These are phyloP conservation scores for Kwoniella heveanensis DNA, from an alignment of 768 basidiomycete species.

Conservation along the genomic window DNA sequence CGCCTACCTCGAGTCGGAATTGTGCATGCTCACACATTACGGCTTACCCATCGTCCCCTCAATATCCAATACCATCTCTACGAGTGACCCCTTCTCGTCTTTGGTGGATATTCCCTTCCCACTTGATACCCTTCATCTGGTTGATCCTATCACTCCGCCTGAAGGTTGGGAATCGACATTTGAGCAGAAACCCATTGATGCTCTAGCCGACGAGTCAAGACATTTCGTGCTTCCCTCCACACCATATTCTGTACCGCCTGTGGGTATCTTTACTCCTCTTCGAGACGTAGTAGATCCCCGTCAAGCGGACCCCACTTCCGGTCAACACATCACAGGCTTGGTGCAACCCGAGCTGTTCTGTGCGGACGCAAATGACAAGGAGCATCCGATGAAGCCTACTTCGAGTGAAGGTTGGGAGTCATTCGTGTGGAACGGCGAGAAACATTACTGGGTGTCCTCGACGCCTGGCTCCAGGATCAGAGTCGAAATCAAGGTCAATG, in stretches of 20 bases:
- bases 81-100: conserved; percentile 24
- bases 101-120: conserved; percentile 44
- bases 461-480: conserved; percentile 47
- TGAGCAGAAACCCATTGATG: conserved; percentile 32
- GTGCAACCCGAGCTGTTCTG: conserved; percentile 52
- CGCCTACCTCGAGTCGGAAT: conserved; percentile 47
- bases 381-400: conserved; percentile 48
- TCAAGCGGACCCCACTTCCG: conserved; percentile 33
- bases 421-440: conserved; percentile 53
- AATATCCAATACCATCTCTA: conserved; percentile 30
- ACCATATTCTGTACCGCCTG: conserved; percentile 39
- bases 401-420: conserved; percentile 43
- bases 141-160: conserved; percentile 40
- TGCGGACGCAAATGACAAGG: conserved; percentile 52
- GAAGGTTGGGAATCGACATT: conserved; percentile 45
- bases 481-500: conserved; percentile 52
- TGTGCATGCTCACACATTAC: conserved; percentile 42
- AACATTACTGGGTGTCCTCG: conserved; percentile 51
- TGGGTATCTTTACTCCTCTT: conserved; percentile 44
- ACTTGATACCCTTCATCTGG: conserved; percentile 38
- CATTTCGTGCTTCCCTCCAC: conserved; percentile 41
- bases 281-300: conserved; percentile 46
- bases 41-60: conserved; percentile 41
- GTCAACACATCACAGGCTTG: conserved; percentile 35
- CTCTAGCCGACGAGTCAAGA: conserved; percentile 32